Evolutionary conservation across 2,329 filamentous ascomycete genomes (phyloP), one percentile per base, ranked within the genome.

Genomic region (Exophiala oligosperma): DNA sequence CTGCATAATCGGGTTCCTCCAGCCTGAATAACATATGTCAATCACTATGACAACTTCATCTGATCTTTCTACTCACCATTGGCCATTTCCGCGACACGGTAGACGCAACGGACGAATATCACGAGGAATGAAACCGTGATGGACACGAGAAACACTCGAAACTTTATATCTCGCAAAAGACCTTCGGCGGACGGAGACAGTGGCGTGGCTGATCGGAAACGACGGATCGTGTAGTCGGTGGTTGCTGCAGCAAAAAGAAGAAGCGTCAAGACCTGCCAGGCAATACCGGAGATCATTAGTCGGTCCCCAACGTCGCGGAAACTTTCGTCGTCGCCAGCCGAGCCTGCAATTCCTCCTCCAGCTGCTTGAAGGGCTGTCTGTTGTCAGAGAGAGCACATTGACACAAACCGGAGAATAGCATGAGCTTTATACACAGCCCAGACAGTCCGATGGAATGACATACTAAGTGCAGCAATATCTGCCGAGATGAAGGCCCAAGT

Each of bases 401-500:
- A 28, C 26, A 28, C 26, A 28, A 28, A 28, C 26, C 26, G 2
- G 26, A 28, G 26, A 28, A 28, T 28, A 28, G 26, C 26, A 28
- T 28, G 26, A 28, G 26, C 26, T 28, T 28, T 28, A 28, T 28
- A 7, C 26, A 28, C 4, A 28, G 26, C 4, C 4, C 26, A 28
- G 26, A 28, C 4, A 7, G 26, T 7, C 26, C 26, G 7, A 28
- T 4, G 7, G 4, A 28, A 7, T 82, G 9, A 40, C 37, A 4
- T 40, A 40, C 37, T 62, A 14, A 87, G 76, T n/a, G 79, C 82
- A 51, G 82, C 65, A 43, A 85, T 62, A 62, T 86, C 84, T 64
- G 80, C 83, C 14, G 73, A 68, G 63, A 86, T 81, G 71, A 86
- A 86, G 58, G 85, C 77, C 69, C 79, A 79, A 7, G 83, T 84